Percentiles rank a stretch among this genome's conserved stretches.
Evolutionary conservation across 345 rosid genomes (phyloP).

Genomic region (Syzygium aromaticum): DNA sequence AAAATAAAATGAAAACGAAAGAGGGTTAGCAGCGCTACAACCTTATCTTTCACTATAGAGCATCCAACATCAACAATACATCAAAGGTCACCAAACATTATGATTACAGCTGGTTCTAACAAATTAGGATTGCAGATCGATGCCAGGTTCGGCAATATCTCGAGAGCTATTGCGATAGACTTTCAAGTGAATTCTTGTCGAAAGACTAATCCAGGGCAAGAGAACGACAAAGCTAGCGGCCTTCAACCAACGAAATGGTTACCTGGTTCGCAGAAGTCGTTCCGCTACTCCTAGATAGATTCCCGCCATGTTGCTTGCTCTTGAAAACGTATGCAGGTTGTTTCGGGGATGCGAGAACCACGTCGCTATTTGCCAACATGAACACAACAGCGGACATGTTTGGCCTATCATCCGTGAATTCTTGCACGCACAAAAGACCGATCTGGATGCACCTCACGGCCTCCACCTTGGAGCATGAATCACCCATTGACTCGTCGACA

Average conservation of each 20-base stretch:
- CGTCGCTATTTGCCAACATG: conserved; percentile 30
- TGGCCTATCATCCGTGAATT: conserved; percentile 35
- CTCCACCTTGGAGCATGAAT: conserved; percentile 13
- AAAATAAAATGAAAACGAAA: background rate
- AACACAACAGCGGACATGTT: conserved; percentile 41
- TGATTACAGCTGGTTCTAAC: background rate
- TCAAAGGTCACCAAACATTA: background rate
- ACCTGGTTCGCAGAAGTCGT: conserved; percentile 21
- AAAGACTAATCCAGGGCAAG: background rate
- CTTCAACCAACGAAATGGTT: conserved; percentile 13
- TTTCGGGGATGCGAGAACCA: conserved; percentile 30
- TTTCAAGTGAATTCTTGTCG: background rate
- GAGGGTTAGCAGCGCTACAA: background rate
- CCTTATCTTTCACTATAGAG: background rate
- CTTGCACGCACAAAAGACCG: conserved; percentile 67
- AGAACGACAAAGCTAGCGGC: background rate
- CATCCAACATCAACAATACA: background rate
- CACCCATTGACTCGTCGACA: conserved; percentile 16
- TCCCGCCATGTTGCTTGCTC: background rate
- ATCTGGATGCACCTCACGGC: conserved; percentile 41
- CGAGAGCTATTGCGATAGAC: background rate
- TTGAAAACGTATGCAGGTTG: conserved; percentile 36
- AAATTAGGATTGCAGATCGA: background rate
- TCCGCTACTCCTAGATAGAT: conserved; percentile 2
- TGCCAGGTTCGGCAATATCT: background rate